These are phyloP conservation scores for Populus hybrid DNA, from an alignment of 441 rosid genomes.

Conservation along the genomic window DNA sequence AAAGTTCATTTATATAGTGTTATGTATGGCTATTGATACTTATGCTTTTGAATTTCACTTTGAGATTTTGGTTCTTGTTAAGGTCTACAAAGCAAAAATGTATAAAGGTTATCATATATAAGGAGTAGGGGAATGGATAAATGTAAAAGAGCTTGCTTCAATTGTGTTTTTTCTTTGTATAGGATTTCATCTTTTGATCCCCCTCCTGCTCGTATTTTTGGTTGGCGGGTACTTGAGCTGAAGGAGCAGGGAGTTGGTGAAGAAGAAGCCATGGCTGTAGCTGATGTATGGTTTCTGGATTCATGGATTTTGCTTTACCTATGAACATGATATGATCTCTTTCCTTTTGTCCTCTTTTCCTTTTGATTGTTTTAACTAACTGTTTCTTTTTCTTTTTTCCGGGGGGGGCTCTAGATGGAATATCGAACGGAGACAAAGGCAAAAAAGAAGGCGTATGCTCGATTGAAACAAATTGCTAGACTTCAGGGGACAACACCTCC, in stretches of 20 bases:
- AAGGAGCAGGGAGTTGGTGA: slow-evolving; percentile 66
- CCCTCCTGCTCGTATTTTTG: slow-evolving; percentile 66
- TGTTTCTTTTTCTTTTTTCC: neutral
- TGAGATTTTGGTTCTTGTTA: neutral
- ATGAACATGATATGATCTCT: neutral
- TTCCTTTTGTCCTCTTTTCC: neutral
- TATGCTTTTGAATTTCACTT: neutral
- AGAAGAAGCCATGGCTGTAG: slow-evolving; percentile 70
- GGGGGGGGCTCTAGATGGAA: slow-evolving; percentile 49
- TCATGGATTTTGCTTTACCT: neutral
- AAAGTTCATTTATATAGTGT: neutral
- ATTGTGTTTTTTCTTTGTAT: slow-evolving; percentile 12
- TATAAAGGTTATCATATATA: no score
- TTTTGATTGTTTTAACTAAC: neutral
- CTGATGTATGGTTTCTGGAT: slow-evolving; percentile 52
- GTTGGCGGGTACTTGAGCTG: slow-evolving; percentile 64
- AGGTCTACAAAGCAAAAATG: neutral
- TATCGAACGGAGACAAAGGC: slow-evolving; percentile 53
- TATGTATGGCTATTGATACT: neutral
- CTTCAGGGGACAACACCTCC: slow-evolving; percentile 65
- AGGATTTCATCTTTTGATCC: slow-evolving; percentile 61
- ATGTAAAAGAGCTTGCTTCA: neutral
- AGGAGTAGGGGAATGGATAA: neutral
- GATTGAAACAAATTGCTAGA: slow-evolving; percentile 56
- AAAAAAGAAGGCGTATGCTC: slow-evolving; percentile 58